phyloP scores from a whole-genome alignment of 345 rosid species.

The Corchorus olitorius region DNA sequence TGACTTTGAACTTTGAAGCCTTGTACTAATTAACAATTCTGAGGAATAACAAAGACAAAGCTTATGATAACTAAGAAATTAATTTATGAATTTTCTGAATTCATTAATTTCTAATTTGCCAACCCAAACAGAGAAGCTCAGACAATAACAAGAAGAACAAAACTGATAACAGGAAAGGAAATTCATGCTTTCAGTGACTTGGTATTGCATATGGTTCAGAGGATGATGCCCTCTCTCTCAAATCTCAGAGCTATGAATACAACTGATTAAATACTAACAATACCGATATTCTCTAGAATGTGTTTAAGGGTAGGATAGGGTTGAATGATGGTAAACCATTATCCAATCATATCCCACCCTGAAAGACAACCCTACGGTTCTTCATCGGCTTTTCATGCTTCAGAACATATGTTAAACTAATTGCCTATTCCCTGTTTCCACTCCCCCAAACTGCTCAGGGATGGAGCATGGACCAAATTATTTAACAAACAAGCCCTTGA shows the following conservation, averaged over 20 bases:
- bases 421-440: conserved; percentile 14
- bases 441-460: conserved; percentile 11
- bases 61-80: too few species aligned
- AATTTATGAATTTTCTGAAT: too few species aligned
- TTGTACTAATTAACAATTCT: too few species aligned
- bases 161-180: background rate
- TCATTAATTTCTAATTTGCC: too few species aligned
- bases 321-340: too few species aligned
- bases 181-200: background rate
- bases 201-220: background rate
- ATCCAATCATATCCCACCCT: too few species aligned
- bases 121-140: too few species aligned
- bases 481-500: conserved; percentile 21
- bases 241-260: background rate
- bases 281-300: background rate
- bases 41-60: too few species aligned
- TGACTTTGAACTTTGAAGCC: too few species aligned
- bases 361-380: background rate
- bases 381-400: background rate
- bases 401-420: conserved; percentile 1
- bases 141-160: background rate
- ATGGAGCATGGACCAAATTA: conserved; percentile 22
- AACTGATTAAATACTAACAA: conserved; percentile 11
- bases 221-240: background rate
- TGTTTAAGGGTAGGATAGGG: too few species aligned